Percentiles rank a stretch among this genome's conserved stretches.
phyloP scores from a whole-genome alignment of 495 filamentous ascomycete genomes.

The Penicillium nucicola region DNA sequence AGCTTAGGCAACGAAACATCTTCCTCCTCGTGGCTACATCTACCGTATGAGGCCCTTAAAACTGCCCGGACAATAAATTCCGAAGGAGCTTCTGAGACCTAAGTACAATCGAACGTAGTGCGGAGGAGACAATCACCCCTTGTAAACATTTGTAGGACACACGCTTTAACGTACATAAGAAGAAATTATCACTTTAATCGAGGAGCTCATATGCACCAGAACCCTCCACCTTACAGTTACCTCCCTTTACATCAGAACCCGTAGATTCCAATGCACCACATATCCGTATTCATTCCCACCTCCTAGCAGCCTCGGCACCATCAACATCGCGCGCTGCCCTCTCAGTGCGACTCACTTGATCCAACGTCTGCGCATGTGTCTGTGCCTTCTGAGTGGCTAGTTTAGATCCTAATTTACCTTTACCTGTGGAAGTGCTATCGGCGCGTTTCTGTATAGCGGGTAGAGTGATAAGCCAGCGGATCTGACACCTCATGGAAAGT shows the following conservation, averaged over 20 bases:
- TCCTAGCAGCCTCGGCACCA: conserved; percentile 43
- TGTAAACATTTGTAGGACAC: background rate
- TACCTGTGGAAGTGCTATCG: conserved; percentile 21
- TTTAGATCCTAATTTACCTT: conserved; percentile 59
- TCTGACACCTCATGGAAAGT: background rate
- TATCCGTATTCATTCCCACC: conserved; percentile 44
- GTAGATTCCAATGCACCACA: background rate
- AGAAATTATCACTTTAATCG: too few species aligned
- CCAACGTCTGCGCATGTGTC: conserved; percentile 57
- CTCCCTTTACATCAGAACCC: background rate
- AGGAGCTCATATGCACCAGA: too few species aligned
- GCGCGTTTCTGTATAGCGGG: conserved; percentile 35
- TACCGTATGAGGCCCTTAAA: too few species aligned
- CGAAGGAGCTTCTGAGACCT: too few species aligned
- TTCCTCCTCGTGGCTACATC: too few species aligned
- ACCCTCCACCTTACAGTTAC: background rate
- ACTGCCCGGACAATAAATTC: too few species aligned
- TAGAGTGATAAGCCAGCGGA: background rate
- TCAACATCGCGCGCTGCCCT: conserved; percentile 57
- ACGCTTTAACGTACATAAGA: background rate
- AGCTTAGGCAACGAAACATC: too few species aligned
- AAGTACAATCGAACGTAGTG: too few species aligned
- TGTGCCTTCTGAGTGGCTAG: conserved; percentile 64
- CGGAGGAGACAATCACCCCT: background rate
- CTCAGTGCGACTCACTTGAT: conserved; percentile 54